Conservation (phyloP, 306 rosid species). For the Quercus variabilis region DNA sequence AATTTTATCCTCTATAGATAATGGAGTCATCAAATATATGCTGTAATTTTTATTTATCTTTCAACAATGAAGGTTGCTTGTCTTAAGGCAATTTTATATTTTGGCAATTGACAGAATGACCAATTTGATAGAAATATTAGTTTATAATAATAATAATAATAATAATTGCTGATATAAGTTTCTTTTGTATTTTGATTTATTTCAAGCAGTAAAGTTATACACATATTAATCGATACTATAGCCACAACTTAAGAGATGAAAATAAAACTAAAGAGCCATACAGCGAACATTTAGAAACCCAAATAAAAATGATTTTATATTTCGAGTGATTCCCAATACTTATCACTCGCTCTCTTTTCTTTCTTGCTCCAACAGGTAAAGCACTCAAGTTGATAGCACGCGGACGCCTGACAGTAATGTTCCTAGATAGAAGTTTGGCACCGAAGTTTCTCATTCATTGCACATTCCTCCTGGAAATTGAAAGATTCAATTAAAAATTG, state of each 20-base stretch:
- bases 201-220: background rate
- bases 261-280: background rate
- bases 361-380: background rate
- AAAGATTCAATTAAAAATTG: slow-evolving; percentile 11
- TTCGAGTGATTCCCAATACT: background rate
- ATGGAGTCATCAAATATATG: no score
- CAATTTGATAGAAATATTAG: no score
- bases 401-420: slow-evolving; percentile 17
- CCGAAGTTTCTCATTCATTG: slow-evolving; percentile 45
- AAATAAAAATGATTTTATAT: no score
- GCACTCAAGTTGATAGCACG: background rate
- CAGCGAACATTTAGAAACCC: background rate
- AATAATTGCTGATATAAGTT: background rate
- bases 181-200: background rate
- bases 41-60: no score
- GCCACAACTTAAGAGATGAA: background rate
- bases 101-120: no score
- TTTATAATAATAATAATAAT: no score
- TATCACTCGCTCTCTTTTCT: background rate
- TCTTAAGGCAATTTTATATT: no score
- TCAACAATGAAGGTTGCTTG: no score
- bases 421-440: slow-evolving; percentile 30
- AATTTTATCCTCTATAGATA: no score
- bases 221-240: background rate
- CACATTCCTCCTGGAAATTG: slow-evolving; percentile 62